Evolutionary conservation across 1,284 basidiomycete species (phyloP).

Genomic region (Xerocomus amazonicus): DNA sequence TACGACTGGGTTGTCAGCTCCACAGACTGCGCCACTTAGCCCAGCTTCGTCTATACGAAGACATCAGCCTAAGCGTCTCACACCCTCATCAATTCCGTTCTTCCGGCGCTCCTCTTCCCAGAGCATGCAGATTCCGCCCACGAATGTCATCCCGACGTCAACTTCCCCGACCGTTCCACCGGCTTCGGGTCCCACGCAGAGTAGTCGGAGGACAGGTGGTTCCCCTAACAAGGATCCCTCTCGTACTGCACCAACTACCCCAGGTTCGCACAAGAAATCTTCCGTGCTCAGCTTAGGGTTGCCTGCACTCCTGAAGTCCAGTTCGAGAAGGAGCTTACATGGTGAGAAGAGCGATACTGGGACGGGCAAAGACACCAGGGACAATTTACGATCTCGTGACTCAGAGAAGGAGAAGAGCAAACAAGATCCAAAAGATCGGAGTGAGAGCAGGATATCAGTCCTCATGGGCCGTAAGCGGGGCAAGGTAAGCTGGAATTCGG

Average conservation of each 20-base stretch:
- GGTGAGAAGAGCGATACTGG: slow-evolving; percentile 60
- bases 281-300: slow-evolving; percentile 74
- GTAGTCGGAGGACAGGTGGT: slow-evolving; percentile 38
- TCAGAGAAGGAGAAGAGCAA: slow-evolving; percentile 59
- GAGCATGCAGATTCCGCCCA: slow-evolving; percentile 64
- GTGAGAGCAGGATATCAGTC: slow-evolving; percentile 81
- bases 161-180: slow-evolving; percentile 55
- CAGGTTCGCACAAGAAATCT: slow-evolving; percentile 68
- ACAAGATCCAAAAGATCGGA: slow-evolving; percentile 78
- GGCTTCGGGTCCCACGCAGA: slow-evolving; percentile 40
- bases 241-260: slow-evolving; percentile 51
- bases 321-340: slow-evolving; percentile 75
- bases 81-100: slow-evolving; percentile 94
- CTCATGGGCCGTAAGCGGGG: slow-evolving; percentile 88
- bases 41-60: slow-evolving; percentile 64
- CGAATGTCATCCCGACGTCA: slow-evolving; percentile 35
- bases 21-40: slow-evolving; percentile 58
- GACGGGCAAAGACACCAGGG: slow-evolving; percentile 46
- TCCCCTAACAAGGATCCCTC: slow-evolving; percentile 54
- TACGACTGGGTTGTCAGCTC: slow-evolving; percentile 49
- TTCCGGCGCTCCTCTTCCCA: slow-evolving; percentile 91
- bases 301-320: slow-evolving; percentile 80
- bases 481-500: slow-evolving; percentile 59
- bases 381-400: slow-evolving; percentile 42
- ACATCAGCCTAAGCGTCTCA: slow-evolving; percentile 73